These are phyloP conservation scores for Talaromyces amestolkiae DNA, from an alignment of 2,329 filamentous ascomycete genomes.

Conservation along the genomic window DNA sequence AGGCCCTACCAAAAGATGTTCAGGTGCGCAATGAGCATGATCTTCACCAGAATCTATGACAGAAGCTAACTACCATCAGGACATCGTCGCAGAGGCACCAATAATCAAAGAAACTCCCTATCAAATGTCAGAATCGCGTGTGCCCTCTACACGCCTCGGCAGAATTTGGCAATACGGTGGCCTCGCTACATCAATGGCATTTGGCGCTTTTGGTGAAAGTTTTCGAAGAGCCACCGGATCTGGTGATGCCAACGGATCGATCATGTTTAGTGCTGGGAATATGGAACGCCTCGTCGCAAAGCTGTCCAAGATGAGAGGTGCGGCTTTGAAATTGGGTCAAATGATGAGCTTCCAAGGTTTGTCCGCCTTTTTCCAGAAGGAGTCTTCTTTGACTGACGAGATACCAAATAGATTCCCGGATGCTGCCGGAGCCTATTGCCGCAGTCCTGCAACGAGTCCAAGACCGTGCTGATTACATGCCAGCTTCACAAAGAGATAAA, in stretches of 20 bases:
- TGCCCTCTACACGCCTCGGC: slow-evolving; percentile 82
- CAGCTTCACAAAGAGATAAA: slow-evolving; percentile 82
- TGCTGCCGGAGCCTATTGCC: slow-evolving; percentile 83
- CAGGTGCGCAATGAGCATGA: slow-evolving; percentile 1
- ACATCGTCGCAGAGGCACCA: slow-evolving; percentile 25
- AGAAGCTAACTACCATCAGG: slow-evolving; percentile 24
- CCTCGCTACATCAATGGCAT: slow-evolving; percentile 90
- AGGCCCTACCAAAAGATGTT: not conserved
- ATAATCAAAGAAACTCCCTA: slow-evolving; percentile 49
- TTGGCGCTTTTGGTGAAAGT: slow-evolving; percentile 82
- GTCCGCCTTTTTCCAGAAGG: slow-evolving; percentile 1
- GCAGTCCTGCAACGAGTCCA: slow-evolving; percentile 91
- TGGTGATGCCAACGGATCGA: slow-evolving; percentile 61
- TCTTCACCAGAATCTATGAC: not conserved
- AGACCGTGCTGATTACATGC: slow-evolving; percentile 97
- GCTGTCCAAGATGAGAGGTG: slow-evolving; percentile 92
- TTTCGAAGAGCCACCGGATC: slow-evolving; percentile 76
- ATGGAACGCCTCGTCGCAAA: slow-evolving; percentile 92
- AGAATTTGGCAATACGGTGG: slow-evolving; percentile 94
- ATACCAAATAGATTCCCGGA: slow-evolving; percentile 69
- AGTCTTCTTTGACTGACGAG: not conserved
- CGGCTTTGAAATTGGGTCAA: slow-evolving; percentile 93
- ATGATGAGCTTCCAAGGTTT: slow-evolving; percentile 90
- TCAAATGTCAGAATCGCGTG: slow-evolving; percentile 79
- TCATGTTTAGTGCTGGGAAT: slow-evolving; percentile 84